Conservation (phyloP, 257 asterid genomes). For the Cynanchum wilfordii region DNA sequence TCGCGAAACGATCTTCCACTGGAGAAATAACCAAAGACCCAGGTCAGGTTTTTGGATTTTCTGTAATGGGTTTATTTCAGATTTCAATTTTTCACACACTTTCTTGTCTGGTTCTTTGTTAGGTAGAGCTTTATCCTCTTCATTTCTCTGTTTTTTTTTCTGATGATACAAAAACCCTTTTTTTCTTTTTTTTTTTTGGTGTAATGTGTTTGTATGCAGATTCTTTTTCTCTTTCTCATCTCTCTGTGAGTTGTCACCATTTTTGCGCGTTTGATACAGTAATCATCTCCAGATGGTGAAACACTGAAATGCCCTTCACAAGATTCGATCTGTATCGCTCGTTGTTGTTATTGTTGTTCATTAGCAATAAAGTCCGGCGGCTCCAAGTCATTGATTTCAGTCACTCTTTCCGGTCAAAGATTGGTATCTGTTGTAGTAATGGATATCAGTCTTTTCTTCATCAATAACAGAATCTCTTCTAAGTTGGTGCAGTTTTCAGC, state of each 20-base stretch:
- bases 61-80: conserved; percentile 27
- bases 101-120: conserved; percentile 18
- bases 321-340: conserved; percentile 39
- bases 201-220: conserved; percentile 54
- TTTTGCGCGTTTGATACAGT: conserved; percentile 28
- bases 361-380: conserved; percentile 14
- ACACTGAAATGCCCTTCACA: conserved; percentile 61
- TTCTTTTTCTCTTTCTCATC: conserved; percentile 26
- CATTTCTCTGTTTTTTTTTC: conserved; percentile 17
- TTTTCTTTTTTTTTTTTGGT: conserved; percentile 37
- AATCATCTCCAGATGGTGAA: conserved; percentile 73
- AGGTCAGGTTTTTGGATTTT: conserved; percentile 62
- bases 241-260: conserved; percentile 51
- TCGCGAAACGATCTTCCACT: conserved; percentile 26
- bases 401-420: conserved; percentile 29
- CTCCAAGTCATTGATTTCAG: conserved; percentile 30
- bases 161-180: conserved; percentile 50
- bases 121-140: not conserved
- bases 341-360: conserved; percentile 22
- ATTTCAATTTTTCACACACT: conserved; percentile 25
- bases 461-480: conserved; percentile 17
- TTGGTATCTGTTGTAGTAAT: conserved; percentile 49
- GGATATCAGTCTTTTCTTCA: conserved; percentile 62
- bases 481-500: conserved; percentile 21
- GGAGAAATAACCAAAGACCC: conserved; percentile 35